phyloP scores from a whole-genome alignment of 202 grass and related monocot genomes.

The Schoenoplectus tabernaemontani region DNA sequence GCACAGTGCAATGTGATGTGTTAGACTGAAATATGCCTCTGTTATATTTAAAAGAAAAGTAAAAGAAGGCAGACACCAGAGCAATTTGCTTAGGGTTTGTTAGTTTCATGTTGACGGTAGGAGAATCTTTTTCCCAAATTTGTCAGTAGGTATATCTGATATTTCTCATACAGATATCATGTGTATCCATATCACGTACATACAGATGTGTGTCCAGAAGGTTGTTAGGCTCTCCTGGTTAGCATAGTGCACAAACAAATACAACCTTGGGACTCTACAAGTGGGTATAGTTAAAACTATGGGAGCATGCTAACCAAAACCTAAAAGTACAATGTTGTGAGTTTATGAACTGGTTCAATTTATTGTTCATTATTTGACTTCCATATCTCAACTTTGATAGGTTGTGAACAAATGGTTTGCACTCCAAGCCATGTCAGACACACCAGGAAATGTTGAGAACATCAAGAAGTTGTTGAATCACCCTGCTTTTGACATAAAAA shows the following conservation, averaged over 20 bases:
- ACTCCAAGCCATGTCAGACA: slow-evolving; percentile 87
- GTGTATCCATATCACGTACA: neutral
- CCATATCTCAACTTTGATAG: slow-evolving; percentile 28
- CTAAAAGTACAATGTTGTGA: neutral
- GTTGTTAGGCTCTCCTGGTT: neutral
- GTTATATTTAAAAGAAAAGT: neutral
- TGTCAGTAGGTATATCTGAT: neutral
- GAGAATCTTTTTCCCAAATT: neutral
- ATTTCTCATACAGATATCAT: neutral
- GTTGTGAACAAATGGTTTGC: slow-evolving; percentile 99
- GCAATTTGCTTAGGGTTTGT: neutral
- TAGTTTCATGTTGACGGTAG: neutral
- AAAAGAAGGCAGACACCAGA: neutral
- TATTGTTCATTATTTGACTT: slow-evolving; percentile 1
- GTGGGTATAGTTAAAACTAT: neutral
- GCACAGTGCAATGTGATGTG: neutral
- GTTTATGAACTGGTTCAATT: neutral
- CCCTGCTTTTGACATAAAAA: slow-evolving; percentile 83
- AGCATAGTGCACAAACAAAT: neutral
- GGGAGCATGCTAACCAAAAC: neutral
- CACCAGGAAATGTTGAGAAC: slow-evolving; percentile 75
- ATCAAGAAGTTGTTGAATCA: slow-evolving; percentile 66
- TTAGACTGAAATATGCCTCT: neutral
- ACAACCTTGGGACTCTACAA: neutral
- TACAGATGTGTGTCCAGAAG: neutral